Conservation (phyloP, 1,284 basidiomycete genomes). For the Moesziomyces antarcticus region DNA sequence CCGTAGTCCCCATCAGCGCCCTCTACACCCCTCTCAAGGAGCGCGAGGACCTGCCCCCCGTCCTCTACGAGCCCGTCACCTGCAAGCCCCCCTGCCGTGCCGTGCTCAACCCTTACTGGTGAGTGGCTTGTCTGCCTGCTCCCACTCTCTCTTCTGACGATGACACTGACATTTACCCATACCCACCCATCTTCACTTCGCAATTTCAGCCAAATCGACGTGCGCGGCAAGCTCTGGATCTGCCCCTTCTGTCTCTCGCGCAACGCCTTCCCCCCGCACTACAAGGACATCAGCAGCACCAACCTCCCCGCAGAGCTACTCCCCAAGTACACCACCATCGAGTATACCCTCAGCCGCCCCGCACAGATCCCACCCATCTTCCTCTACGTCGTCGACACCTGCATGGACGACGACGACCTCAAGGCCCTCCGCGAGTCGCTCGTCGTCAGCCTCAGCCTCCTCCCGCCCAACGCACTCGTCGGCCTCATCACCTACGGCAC, state of each 20-base stretch:
- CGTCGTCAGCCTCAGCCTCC: slow-evolving; percentile 89
- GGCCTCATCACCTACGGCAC: slow-evolving; percentile 96
- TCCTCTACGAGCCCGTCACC: slow-evolving; percentile 96
- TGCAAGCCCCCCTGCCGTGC: slow-evolving; percentile 98
- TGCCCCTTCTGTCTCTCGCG: slow-evolving; percentile 97
- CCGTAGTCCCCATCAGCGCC: slow-evolving; percentile 96
- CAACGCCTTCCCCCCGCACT: slow-evolving; percentile 97
- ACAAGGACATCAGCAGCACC: slow-evolving; percentile 97
- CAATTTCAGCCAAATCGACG: slow-evolving; percentile 87
- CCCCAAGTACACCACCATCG: slow-evolving; percentile 98
- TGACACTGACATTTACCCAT: neutral
- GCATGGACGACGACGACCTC: slow-evolving; percentile 93
- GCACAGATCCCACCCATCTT: slow-evolving; percentile 94
- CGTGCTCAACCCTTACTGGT: slow-evolving; percentile 96
- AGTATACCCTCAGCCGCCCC: slow-evolving; percentile 93
- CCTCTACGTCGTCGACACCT: slow-evolving; percentile 96
- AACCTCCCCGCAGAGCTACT: slow-evolving; percentile 95
- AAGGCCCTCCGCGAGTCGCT: slow-evolving; percentile 92
- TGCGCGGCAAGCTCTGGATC: slow-evolving; percentile 98
- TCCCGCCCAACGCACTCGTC: slow-evolving; percentile 92
- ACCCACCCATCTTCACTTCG: neutral
- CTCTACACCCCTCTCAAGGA: slow-evolving; percentile 97
- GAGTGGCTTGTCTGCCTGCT: slow-evolving; percentile 3
- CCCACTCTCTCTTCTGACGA: neutral
- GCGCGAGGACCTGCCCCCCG: slow-evolving; percentile 92